These are phyloP conservation scores for Barnettozyma vustinii DNA, from an alignment of 805 yeast genomes.

Conservation along the genomic window DNA sequence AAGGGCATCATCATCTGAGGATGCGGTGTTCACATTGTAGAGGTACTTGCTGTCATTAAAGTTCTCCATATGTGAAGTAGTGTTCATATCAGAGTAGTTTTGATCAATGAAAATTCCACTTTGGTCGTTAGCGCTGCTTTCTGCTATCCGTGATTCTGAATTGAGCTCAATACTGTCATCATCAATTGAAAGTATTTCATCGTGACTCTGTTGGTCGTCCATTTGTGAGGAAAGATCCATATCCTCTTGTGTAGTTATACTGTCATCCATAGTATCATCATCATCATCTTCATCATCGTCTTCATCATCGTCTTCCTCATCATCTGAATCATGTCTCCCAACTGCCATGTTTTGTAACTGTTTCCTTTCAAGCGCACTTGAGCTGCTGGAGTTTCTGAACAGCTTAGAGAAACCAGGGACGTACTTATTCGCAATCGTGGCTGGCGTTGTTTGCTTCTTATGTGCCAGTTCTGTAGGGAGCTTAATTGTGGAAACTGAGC, in stretches of 20 bases:
- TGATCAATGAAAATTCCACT: constrained; percentile 23
- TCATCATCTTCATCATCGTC: constrained; percentile 10
- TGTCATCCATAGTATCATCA: constrained; percentile 7
- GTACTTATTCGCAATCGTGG: constrained; percentile 10
- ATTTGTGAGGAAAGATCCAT: constrained; percentile 1
- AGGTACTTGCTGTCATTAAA: constrained; percentile 14
- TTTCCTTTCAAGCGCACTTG: constrained; percentile 12
- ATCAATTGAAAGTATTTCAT: not conserved
- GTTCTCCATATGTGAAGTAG: constrained; percentile 11
- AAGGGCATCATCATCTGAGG: constrained; percentile 27
- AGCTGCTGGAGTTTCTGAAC: constrained; percentile 19
- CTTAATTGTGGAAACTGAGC: constrained; percentile 8
- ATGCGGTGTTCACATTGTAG: constrained; percentile 18
- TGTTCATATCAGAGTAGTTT: constrained; percentile 23
- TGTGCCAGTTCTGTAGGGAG: not conserved
- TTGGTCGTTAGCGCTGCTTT: constrained; percentile 1
- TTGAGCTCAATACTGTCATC: not conserved
- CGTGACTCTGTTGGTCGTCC: constrained; percentile 2
- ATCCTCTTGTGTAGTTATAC: constrained; percentile 6
- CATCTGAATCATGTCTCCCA: constrained; percentile 5
- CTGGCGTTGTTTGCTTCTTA: not conserved
- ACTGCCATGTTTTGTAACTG: not conserved
- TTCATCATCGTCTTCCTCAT: constrained; percentile 10
- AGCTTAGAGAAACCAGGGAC: constrained; percentile 21
- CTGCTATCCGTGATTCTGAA: not conserved